These are phyloP conservation scores for Saccharomycopsis javanensis DNA, from an alignment of 805 yeast genomes.

Conservation along the genomic window DNA sequence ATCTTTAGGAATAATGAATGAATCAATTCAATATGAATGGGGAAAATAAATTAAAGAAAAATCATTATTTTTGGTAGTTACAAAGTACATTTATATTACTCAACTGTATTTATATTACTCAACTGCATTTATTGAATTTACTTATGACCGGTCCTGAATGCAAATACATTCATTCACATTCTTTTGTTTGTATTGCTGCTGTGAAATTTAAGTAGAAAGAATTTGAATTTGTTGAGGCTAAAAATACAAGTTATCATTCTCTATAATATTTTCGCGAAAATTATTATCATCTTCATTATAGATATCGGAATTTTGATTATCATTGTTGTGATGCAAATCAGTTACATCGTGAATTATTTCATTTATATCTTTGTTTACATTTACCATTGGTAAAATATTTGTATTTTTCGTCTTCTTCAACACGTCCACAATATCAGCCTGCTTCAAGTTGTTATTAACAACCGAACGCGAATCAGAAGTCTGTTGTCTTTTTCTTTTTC, in stretches of 20 bases:
- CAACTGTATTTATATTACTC: too few species aligned
- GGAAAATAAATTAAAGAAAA: too few species aligned
- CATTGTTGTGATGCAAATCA: background rate
- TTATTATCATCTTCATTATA: slow-evolving; percentile 1
- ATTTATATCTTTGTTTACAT: slow-evolving; percentile 21
- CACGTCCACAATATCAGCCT: slow-evolving; percentile 4
- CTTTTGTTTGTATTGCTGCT: too few species aligned
- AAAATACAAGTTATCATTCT: background rate
- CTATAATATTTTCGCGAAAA: background rate
- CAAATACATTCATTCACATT: too few species aligned
- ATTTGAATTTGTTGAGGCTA: background rate
- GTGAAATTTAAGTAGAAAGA: too few species aligned
- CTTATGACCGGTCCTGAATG: too few species aligned
- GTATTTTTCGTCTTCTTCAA: slow-evolving; percentile 19
- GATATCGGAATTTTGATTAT: background rate
- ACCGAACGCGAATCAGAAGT: background rate
- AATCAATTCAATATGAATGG: background rate
- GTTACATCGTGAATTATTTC: slow-evolving; percentile 23
- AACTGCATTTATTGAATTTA: too few species aligned
- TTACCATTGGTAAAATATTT: slow-evolving; percentile 21
- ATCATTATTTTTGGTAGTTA: too few species aligned
- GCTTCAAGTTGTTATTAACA: background rate
- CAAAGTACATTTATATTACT: too few species aligned
- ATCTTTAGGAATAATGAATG: background rate
- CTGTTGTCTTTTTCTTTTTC: slow-evolving; percentile 3